Conservation (phyloP, 169 alveolate species). For the Babesia bovis region DNA sequence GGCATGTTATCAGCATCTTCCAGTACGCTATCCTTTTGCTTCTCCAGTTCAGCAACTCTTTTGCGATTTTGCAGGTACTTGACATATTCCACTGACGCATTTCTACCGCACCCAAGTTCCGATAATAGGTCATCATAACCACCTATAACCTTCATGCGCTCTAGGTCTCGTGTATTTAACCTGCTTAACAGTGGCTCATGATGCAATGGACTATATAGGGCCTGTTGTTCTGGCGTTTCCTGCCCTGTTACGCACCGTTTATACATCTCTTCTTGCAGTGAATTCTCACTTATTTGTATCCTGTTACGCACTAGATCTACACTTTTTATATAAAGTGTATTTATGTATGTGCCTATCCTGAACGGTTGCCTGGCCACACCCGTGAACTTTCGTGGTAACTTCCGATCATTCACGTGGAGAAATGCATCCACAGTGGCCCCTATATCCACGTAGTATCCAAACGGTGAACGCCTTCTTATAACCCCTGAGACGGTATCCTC, state of each 20-base stretch:
- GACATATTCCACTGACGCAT: slow-evolving; percentile 33
- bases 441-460: slow-evolving; percentile 57
- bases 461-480: slow-evolving; percentile 39
- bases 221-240: slow-evolving; percentile 64
- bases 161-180: slow-evolving; percentile 34
- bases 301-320: slow-evolving; percentile 54
- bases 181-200: not conserved
- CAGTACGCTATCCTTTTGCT: slow-evolving; percentile 15
- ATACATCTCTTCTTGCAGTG: slow-evolving; percentile 55
- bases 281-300: slow-evolving; percentile 44
- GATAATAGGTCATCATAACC: slow-evolving; percentile 43
- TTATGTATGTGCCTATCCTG: slow-evolving; percentile 36
- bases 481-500: slow-evolving; percentile 55
- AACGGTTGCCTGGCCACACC: slow-evolving; percentile 38
- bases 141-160: slow-evolving; percentile 49
- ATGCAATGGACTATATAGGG: slow-evolving; percentile 11
- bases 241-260: slow-evolving; percentile 52
- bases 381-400: slow-evolving; percentile 36
- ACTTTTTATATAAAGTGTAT: slow-evolving; percentile 40
- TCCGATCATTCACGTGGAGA: slow-evolving; percentile 54
- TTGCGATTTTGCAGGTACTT: slow-evolving; percentile 48
- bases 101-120: slow-evolving; percentile 38
- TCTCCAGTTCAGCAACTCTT: slow-evolving; percentile 19
- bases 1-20: slow-evolving; percentile 46
- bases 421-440: slow-evolving; percentile 69